A percentile compares a stretch with the other conserved stretches of the same genome.
phyloP scores from a whole-genome alignment of 2,329 filamentous ascomycete species.

The Penicillium glabrum region DNA sequence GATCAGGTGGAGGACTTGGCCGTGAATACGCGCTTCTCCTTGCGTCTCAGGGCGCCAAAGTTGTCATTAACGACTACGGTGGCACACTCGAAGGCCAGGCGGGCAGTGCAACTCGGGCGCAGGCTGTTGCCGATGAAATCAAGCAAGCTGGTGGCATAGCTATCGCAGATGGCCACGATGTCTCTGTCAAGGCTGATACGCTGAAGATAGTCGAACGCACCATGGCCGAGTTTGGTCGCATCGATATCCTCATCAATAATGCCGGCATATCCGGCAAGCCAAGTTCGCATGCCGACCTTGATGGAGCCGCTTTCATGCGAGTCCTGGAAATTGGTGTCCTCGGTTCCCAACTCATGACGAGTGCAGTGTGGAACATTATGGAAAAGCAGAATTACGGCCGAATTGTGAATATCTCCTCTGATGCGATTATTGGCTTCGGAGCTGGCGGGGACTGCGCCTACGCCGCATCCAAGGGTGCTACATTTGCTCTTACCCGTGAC shows the following conservation, averaged over 20 bases:
- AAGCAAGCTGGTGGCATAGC: background rate
- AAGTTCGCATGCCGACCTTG: background rate
- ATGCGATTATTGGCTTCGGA: background rate
- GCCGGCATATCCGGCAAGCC: background rate
- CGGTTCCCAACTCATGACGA: background rate
- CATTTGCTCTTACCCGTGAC: background rate
- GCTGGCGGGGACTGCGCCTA: background rate
- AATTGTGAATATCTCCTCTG: background rate
- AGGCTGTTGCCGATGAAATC: background rate
- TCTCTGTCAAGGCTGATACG: background rate
- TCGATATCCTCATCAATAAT: background rate
- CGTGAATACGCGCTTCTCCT: background rate
- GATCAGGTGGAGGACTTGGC: background rate
- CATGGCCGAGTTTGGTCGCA: background rate
- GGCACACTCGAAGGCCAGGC: background rate
- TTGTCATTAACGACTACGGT: background rate
- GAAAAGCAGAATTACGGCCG: background rate
- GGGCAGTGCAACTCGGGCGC: background rate
- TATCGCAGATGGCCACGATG: background rate
- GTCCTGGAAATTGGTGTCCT: background rate
- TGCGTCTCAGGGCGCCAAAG: background rate
- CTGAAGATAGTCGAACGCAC: background rate
- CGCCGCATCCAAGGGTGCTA: background rate
- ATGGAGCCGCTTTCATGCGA: background rate
- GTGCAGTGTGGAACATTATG: background rate